Evolutionary conservation across 805 yeast species (phyloP), one percentile per base, ranked within the genome.

Genomic region (Candida manassasensis): DNA sequence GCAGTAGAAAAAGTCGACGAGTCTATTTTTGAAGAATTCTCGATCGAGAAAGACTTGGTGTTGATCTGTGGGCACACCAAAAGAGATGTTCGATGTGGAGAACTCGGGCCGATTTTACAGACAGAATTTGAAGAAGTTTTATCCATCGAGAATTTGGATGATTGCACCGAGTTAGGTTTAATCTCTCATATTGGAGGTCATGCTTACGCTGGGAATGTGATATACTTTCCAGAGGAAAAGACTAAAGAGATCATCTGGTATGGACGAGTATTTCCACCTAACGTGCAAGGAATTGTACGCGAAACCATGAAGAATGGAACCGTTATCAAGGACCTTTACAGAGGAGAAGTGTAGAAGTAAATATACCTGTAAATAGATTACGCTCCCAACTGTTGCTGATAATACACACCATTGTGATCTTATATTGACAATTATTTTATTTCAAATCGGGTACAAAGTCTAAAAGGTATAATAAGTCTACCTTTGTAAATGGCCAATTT

Each of bases 171-270:
- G 22, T 63, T 80, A 21, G 88, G 86, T 0, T 49, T 73, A 5
- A 64, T 82, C 0, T 79, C 89, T 9, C 96, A 86, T 53, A 66
- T 86, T 27, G 94, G 95, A 1, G 96, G 96, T 0, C 96, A 86
- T 53, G 84, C 71, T 2, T 86, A 76, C 56, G 95, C 96, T 2
- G 95, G 95, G 0, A 86, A 86, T 49, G 76, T 86, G 10, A 60
- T 84, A 2, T 71, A 73, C 34, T 77, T 79, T 42, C 56, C 57
- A 5, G 17, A 35, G 19, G 41, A 42, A 15, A 41, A 37, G 18
- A 64, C 65, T 32, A 55, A 76, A 1, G 64, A 65, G 30, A 54
- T 66, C 11, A 55, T 80, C 2, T 85, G 95, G 95, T 85, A 84
- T 52, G 93, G 94, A 0, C 63, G 85, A 35, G 87, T 85, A 2